A percentile compares a stretch with the other conserved stretches of the same genome.
Evolutionary conservation across 768 basidiomycete species (phyloP).

Genomic region (Leccinum arenicola): DNA sequence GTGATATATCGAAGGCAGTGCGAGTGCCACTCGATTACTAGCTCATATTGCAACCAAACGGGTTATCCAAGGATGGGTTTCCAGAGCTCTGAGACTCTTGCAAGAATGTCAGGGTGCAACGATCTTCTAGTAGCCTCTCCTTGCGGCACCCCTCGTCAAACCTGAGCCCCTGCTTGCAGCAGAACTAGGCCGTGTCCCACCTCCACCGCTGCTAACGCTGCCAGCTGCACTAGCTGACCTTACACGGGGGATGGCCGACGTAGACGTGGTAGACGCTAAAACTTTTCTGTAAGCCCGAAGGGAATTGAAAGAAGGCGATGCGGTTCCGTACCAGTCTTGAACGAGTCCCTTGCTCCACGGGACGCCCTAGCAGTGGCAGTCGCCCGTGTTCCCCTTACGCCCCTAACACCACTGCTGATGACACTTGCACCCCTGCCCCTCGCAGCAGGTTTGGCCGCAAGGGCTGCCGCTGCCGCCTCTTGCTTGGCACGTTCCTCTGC

Average conservation of each 20-base stretch:
- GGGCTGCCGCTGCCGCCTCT: slow-evolving; percentile 46
- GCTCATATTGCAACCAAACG: not conserved
- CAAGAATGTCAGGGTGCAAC: not conserved
- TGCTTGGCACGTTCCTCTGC: slow-evolving; percentile 48
- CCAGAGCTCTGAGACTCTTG: not conserved
- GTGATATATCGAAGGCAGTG: not conserved
- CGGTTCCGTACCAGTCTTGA: slow-evolving; percentile 36
- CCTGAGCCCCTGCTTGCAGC: slow-evolving; percentile 25
- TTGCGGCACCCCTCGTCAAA: slow-evolving; percentile 24
- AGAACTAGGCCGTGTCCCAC: slow-evolving; percentile 25
- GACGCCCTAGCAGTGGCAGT: slow-evolving; percentile 40
- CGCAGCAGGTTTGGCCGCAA: slow-evolving; percentile 18
- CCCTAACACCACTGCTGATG: slow-evolving; percentile 58
- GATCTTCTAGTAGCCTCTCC: slow-evolving; percentile 23
- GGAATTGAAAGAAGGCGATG: not conserved
- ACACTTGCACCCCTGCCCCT: slow-evolving; percentile 45
- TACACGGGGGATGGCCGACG: slow-evolving; percentile 19
- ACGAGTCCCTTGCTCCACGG: slow-evolving; percentile 44
- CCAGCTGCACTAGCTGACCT: slow-evolving; percentile 28
- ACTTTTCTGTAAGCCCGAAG: slow-evolving; percentile 4
- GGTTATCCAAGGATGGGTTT: not conserved
- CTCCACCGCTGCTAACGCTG: slow-evolving; percentile 13
- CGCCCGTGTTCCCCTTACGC: slow-evolving; percentile 68
- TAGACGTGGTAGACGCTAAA: slow-evolving; percentile 14
- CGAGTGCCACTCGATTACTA: not conserved